Evolutionary conservation across 1,139 yeast species (phyloP).

Genomic region (Diutina ranongensis): DNA sequence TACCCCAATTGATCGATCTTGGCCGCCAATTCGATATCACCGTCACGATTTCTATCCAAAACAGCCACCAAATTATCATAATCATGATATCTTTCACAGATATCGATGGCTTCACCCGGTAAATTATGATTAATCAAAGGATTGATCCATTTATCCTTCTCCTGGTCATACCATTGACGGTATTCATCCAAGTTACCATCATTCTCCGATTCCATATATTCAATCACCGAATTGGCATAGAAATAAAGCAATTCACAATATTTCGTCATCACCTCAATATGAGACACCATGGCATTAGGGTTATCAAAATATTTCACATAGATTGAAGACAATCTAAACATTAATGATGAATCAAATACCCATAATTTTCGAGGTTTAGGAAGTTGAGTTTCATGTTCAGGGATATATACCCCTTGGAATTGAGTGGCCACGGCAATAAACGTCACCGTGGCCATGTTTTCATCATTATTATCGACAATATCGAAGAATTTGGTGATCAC

Average conservation of each 20-base stretch:
- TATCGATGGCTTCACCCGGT: slow-evolving; percentile 41
- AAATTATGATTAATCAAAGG: slow-evolving; percentile 37
- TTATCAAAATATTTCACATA: slow-evolving; percentile 8
- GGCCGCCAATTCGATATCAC: slow-evolving; percentile 26
- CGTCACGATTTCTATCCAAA: slow-evolving; percentile 32
- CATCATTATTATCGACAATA: slow-evolving; percentile 11
- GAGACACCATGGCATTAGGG: not conserved
- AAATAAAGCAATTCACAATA: slow-evolving; percentile 25
- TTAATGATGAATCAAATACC: slow-evolving; percentile 28
- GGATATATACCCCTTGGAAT: slow-evolving; percentile 29
- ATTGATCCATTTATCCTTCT: slow-evolving; percentile 39
- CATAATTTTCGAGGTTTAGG: slow-evolving; percentile 13
- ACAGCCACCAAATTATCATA: slow-evolving; percentile 55
- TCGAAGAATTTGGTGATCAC: slow-evolving; percentile 26
- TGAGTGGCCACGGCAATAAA: slow-evolving; percentile 25
- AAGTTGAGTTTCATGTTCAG: slow-evolving; percentile 13
- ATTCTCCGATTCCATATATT: slow-evolving; percentile 20
- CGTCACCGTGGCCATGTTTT: slow-evolving; percentile 17
- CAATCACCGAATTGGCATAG: slow-evolving; percentile 27
- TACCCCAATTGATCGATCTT: slow-evolving; percentile 58
- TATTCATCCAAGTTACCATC: slow-evolving; percentile 21
- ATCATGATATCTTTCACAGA: slow-evolving; percentile 60
- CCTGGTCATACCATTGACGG: slow-evolving; percentile 21
- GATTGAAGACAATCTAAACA: slow-evolving; percentile 23
- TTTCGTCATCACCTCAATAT: slow-evolving; percentile 14